Percentiles rank a stretch among this genome's conserved stretches.
Evolutionary conservation across 2,329 filamentous ascomycete genomes (phyloP).

Genomic region (Aureobasidium sp.): DNA sequence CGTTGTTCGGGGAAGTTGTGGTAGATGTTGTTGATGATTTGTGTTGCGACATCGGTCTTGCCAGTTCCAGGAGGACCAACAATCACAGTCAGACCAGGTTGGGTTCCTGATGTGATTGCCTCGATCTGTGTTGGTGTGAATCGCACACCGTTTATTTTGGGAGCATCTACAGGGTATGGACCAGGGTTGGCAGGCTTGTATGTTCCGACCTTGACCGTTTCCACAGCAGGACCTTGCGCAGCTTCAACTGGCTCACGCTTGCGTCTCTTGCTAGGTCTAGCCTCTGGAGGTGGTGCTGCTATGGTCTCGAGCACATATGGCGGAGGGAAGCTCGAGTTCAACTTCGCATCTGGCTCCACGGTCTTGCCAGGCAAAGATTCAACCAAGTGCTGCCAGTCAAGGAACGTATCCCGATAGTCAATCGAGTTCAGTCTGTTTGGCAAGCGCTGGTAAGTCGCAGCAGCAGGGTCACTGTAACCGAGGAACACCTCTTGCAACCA

Average conservation of each 20-base stretch:
- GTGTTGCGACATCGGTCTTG: conserved; percentile 97
- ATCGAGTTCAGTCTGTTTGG: conserved; percentile 68
- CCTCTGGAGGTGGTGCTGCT: conserved; percentile 35
- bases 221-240: conserved; percentile 46
- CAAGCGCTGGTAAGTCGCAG: conserved; percentile 77
- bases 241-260: conserved; percentile 67
- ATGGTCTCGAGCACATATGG: conserved; percentile 73
- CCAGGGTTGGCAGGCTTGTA: conserved; percentile 85
- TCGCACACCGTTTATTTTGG: conserved; percentile 71
- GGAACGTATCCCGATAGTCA: conserved; percentile 88
- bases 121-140: conserved; percentile 90
- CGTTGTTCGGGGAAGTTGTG: conserved; percentile 93
- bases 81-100: conserved; percentile 87
- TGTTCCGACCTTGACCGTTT: conserved; percentile 72
- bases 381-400: conserved; percentile 89
- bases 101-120: conserved; percentile 86
- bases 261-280: conserved; percentile 70
- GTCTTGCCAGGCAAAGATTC: conserved; percentile 80
- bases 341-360: conserved; percentile 67
- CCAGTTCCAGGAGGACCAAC: conserved; percentile 94
- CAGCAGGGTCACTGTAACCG: conserved; percentile 89
- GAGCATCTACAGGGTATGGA: conserved; percentile 77
- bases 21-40: conserved; percentile 98
- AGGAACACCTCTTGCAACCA: conserved; percentile 97
- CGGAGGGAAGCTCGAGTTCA: conserved; percentile 66